Conservation (phyloP, 495 filamentous ascomycete genomes). For the Trichocladium antarcticum region DNA sequence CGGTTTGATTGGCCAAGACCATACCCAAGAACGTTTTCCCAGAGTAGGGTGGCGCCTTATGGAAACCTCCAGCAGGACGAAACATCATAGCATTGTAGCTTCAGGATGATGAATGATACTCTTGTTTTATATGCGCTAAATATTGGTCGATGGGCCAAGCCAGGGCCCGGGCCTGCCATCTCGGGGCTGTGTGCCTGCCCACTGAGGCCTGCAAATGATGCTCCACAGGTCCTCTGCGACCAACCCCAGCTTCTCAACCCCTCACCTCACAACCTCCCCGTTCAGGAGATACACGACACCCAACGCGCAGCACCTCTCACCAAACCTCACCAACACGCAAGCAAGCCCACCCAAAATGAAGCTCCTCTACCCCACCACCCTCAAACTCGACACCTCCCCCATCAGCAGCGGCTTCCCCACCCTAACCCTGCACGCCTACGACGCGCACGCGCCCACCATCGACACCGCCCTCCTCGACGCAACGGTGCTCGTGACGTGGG, state of each 20-base stretch:
- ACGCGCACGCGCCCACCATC: conserved; percentile 41
- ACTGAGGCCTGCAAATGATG: too few species aligned
- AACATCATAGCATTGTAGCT: too few species aligned
- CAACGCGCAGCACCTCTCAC: neutral
- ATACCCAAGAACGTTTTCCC: too few species aligned
- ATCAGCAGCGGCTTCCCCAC: conserved; percentile 46
- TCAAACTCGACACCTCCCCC: conserved; percentile 37
- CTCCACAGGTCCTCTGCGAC: too few species aligned
- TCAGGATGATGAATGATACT: too few species aligned
- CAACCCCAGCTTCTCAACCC: neutral
- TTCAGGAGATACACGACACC: neutral
- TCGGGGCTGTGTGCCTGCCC: too few species aligned
- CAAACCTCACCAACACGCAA: neutral
- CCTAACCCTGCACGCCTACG: conserved; percentile 41
- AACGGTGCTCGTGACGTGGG: conserved; percentile 46
- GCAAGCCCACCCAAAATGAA: conserved; percentile 35
- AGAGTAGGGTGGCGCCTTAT: too few species aligned
- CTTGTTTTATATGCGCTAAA: too few species aligned
- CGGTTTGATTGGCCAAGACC: too few species aligned
- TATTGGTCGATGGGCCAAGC: too few species aligned
- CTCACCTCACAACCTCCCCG: neutral
- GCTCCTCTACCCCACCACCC: conserved; percentile 51
- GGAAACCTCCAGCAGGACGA: too few species aligned
- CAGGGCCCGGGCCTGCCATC: too few species aligned
- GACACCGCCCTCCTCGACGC: conserved; percentile 44